A percentile compares a stretch with the other conserved stretches of the same genome.
These are phyloP conservation scores for Trichocomaceae sp. DNA, from an alignment of 2,329 filamentous ascomycete species.

Conservation along the genomic window DNA sequence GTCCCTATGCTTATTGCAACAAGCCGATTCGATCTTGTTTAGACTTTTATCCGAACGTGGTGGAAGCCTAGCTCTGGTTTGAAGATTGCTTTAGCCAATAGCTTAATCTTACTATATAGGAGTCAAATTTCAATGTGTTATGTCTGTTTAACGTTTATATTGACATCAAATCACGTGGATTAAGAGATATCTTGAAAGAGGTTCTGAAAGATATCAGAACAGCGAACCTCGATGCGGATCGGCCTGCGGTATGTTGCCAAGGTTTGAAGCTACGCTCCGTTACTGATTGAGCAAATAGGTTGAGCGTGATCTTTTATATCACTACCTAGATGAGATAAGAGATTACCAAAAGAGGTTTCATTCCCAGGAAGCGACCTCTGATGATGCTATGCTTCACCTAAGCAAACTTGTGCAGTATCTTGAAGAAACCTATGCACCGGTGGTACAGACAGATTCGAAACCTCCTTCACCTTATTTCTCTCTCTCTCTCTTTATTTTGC, in stretches of 20 bases:
- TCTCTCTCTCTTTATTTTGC: too few species aligned
- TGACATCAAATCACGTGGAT: conserved; percentile 1
- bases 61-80: too few species aligned
- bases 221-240: conserved; percentile 18
- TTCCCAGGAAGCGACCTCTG: neutral
- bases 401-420: conserved; percentile 16
- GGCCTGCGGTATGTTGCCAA: conserved; percentile 16
- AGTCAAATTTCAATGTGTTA: too few species aligned
- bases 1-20: too few species aligned
- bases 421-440: conserved; percentile 3
- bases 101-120: too few species aligned
- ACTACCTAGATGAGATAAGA: conserved; percentile 14
- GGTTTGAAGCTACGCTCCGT: neutral
- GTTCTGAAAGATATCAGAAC: conserved; percentile 20
- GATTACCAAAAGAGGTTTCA: neutral
- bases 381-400: conserved; percentile 9
- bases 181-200: conserved; percentile 18
- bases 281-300: conserved; percentile 8
- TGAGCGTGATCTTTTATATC: conserved; percentile 14
- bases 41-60: neutral
- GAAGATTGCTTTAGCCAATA: too few species aligned
- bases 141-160: too few species aligned
- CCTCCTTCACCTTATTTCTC: too few species aligned
- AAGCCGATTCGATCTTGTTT: neutral
- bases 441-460: too few species aligned